Evolutionary conservation across 257 asterid genomes (phyloP).

Genomic region (Penstemon eatonii): DNA sequence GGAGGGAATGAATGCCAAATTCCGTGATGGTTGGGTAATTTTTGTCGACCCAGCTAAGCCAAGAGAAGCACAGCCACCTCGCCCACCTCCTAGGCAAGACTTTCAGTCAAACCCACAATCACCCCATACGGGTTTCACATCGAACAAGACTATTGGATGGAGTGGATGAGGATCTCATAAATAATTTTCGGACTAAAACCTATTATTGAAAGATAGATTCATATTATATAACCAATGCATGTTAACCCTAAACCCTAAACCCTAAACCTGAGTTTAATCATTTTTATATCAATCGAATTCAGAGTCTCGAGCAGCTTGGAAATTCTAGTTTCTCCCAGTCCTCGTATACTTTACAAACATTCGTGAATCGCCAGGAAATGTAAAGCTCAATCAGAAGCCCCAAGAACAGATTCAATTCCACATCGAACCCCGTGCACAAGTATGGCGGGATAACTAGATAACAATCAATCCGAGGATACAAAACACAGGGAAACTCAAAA

Average conservation of each 20-base stretch:
- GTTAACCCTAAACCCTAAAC: too few species aligned
- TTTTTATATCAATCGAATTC: too few species aligned
- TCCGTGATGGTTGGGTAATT: slow-evolving; percentile 93
- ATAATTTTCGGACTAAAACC: slow-evolving; percentile 3
- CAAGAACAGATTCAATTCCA: not conserved
- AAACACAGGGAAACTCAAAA: too few species aligned
- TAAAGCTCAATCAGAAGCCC: not conserved
- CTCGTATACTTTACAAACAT: too few species aligned
- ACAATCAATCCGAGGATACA: too few species aligned
- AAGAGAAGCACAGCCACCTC: slow-evolving; percentile 60
- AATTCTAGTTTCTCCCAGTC: too few species aligned
- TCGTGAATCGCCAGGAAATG: too few species aligned
- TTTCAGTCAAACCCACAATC: slow-evolving; percentile 33
- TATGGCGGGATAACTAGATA: too few species aligned
- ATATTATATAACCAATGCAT: slow-evolving; percentile 6
- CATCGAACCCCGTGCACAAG: not conserved
- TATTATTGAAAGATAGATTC: not conserved
- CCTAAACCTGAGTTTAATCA: too few species aligned
- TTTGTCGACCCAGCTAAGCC: slow-evolving; percentile 96
- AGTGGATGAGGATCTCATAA: slow-evolving; percentile 40
- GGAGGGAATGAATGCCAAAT: slow-evolving; percentile 89
- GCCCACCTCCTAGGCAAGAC: slow-evolving; percentile 48
- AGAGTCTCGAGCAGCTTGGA: too few species aligned
- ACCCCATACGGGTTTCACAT: slow-evolving; percentile 51
- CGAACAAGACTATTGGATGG: slow-evolving; percentile 90